phyloP scores from a whole-genome alignment of 495 filamentous ascomycete genomes.

The Daldinia bambusicola region DNA sequence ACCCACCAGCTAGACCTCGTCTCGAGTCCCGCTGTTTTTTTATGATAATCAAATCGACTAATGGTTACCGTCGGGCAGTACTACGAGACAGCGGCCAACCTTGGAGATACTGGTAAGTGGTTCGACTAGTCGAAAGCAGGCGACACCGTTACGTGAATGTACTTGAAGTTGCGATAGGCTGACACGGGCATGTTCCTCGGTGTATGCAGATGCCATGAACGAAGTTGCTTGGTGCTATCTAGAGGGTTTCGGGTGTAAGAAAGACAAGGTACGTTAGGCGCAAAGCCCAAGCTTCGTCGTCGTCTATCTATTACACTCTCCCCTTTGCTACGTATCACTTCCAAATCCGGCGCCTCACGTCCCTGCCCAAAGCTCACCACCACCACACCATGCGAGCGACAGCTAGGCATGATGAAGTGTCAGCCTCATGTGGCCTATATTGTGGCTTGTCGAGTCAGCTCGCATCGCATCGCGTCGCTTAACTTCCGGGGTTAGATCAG shows the following conservation, averaged over 20 bases:
- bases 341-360: slow-evolving; percentile 38
- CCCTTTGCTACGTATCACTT: slow-evolving; percentile 46
- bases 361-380: slow-evolving; percentile 40
- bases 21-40: slow-evolving; percentile 26
- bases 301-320: slow-evolving; percentile 33
- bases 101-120: slow-evolving; percentile 80
- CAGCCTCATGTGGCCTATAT: slow-evolving; percentile 47
- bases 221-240: slow-evolving; percentile 96
- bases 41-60: slow-evolving; percentile 42
- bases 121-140: slow-evolving; percentile 27
- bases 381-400: slow-evolving; percentile 26
- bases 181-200: slow-evolving; percentile 35
- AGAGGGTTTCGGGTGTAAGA: slow-evolving; percentile 92
- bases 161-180: slow-evolving; percentile 35
- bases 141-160: slow-evolving; percentile 33
- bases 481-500: slow-evolving; percentile 22
- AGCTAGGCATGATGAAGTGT: slow-evolving; percentile 39
- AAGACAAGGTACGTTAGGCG: slow-evolving; percentile 86
- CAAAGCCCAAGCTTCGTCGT: slow-evolving; percentile 28
- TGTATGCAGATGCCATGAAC: slow-evolving; percentile 86
- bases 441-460: slow-evolving; percentile 47
- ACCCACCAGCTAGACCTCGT: slow-evolving; percentile 23
- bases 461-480: slow-evolving; percentile 10
- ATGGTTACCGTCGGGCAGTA: slow-evolving; percentile 68
- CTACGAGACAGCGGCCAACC: slow-evolving; percentile 95